Base-by-base conservation (phyloP, 192 early-diverging fungal genomes). In the Ramicandelaber brevisporus region DNA sequence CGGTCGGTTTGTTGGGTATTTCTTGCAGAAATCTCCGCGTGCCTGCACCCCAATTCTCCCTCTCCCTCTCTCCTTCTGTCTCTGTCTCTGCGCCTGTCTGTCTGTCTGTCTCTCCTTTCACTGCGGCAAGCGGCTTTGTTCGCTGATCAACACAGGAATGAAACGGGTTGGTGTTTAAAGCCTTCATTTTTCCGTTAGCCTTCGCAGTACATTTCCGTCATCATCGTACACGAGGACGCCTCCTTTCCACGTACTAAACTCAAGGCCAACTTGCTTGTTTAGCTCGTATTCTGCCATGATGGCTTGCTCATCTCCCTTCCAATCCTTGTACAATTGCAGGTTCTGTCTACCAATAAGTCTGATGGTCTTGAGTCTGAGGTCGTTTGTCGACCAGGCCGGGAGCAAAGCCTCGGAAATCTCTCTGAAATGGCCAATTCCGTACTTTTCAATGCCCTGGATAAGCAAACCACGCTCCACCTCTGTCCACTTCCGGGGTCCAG, bases 391-490 rank as follows among this genome's bases (percentile, higher is more conserved):
- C 83, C 80, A 87, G 25, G 61, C 61, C 5, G 78, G 65, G 11
- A 87, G 46, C 14, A 70, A 38, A 27, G 53, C 62, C 29, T 82
- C 73, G 0, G 78, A 73, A 17, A 84, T 84, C 37, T 78, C 77
- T 23, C 75, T 59, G 41, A 85, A 87, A 36, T 83, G 78, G 7
- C 83, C 80, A 42, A 87, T 80, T 6, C 80, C 83, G 29, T 78
- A 53, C 30, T 58, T 72, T 37, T 64, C 72, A 24, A 87, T 80
- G 4, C 83, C 80, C 29, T 73, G 55, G 18, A 84, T 66, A 16
- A 87, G 48, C 26, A 76, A 48, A 19, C 31, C 32, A 19, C 68
- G 64, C 43, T 88, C 76, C n/a, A 61, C 62, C 2, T 80, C 78
- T 9, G 70, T 77, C 81, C 81, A 85, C 47, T 79, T 77, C 27